Evolutionary conservation across 2,329 filamentous ascomycete genomes (phyloP).

Genomic region (Xylariaceae sp.): DNA sequence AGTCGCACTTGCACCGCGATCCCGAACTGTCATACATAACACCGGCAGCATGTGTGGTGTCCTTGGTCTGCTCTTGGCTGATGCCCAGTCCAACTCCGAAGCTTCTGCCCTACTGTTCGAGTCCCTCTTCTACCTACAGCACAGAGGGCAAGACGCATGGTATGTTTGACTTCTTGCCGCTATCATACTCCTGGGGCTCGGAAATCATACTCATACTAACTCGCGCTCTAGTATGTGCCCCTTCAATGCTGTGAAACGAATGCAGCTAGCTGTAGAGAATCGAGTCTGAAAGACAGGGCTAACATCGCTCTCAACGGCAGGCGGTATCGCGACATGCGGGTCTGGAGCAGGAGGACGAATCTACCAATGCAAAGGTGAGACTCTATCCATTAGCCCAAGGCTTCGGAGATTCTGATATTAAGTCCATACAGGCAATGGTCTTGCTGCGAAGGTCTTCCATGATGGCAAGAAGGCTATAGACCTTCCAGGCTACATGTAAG

Average conservation of each 20-base stretch:
- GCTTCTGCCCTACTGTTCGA: conserved; percentile 19
- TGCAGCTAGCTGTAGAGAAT: too few relatives aligned
- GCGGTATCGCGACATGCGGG: conserved; percentile 72
- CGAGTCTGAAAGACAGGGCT: background rate
- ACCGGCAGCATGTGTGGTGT: conserved; percentile 17
- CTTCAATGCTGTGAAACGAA: too few relatives aligned
- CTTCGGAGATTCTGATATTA: background rate
- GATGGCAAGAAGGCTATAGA: conserved; percentile 66
- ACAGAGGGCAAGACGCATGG: conserved; percentile 43
- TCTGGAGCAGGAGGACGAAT: conserved; percentile 68
- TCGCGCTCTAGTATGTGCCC: too few relatives aligned
- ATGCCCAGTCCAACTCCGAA: conserved; percentile 17
- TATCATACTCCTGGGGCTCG: too few relatives aligned
- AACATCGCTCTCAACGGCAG: too few relatives aligned
- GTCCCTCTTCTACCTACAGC: conserved; percentile 35
- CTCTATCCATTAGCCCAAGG: background rate
- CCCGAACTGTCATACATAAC: background rate
- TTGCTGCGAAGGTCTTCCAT: conserved; percentile 72
- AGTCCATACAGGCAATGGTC: conserved; percentile 59
- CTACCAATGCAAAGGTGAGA: conserved; percentile 62
- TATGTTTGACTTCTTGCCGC: too few relatives aligned
- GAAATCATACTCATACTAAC: too few relatives aligned
- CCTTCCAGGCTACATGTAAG: conserved; percentile 67
- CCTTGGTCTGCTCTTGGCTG: conserved; percentile 17
- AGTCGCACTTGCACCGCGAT: background rate